Evolutionary conservation across 495 filamentous ascomycete genomes (phyloP).

Genomic region (Patellaria atrata): DNA sequence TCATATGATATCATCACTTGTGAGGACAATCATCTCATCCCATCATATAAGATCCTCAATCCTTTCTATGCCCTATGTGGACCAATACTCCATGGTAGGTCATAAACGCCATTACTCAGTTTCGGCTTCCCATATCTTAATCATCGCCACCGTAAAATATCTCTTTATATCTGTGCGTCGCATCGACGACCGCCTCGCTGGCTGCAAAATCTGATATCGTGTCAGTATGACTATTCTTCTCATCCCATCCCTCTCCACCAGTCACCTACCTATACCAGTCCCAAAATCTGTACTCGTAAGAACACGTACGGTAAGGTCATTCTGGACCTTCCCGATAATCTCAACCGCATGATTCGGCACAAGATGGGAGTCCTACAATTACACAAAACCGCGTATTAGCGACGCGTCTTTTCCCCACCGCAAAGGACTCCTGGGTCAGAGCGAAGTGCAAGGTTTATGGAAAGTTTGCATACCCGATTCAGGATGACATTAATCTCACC

Average conservation of each 20-base stretch:
- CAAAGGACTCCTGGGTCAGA: background rate
- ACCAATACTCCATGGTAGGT: no score
- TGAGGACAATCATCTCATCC: no score
- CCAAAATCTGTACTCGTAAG: conserved; percentile 71
- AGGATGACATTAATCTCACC: conserved; percentile 59
- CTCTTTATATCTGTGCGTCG: conserved; percentile 69
- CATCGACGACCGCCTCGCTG: conserved; percentile 70
- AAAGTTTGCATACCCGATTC: conserved; percentile 43
- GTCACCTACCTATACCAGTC: conserved; percentile 42
- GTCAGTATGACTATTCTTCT: no score
- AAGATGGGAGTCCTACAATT: conserved; percentile 56
- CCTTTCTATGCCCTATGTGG: no score
- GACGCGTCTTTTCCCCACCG: no score
- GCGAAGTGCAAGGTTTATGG: background rate
- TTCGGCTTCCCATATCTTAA: no score
- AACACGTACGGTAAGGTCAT: conserved; percentile 61
- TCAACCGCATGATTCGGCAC: conserved; percentile 67
- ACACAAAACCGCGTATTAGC: background rate
- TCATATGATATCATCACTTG: no score
- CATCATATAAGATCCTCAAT: no score
- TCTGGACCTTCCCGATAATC: conserved; percentile 80
- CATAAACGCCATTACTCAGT: no score
- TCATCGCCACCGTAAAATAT: conserved; percentile 51
- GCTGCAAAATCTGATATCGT: conserved; percentile 60
- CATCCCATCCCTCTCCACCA: background rate